These are phyloP conservation scores for Tolypocladium tropicale DNA, from an alignment of 2,329 filamentous ascomycete species.

Conservation along the genomic window DNA sequence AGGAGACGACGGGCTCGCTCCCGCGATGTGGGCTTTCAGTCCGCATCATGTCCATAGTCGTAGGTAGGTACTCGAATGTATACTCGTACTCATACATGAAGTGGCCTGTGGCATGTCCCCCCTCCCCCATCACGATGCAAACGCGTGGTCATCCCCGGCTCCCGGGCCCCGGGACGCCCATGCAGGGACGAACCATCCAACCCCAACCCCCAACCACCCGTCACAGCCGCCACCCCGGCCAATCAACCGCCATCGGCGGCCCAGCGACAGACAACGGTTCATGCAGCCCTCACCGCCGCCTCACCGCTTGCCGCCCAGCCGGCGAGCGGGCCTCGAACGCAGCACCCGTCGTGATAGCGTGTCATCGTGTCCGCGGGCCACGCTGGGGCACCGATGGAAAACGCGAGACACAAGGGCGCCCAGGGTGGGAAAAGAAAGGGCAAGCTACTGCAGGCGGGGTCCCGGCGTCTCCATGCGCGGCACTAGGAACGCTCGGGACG, in stretches of 20 bases:
- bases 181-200: neutral
- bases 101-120: neutral
- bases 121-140: neutral
- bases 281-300: conserved; percentile 4
- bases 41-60: neutral
- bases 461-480: neutral
- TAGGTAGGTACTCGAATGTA: no score
- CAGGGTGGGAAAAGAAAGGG: neutral
- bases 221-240: neutral
- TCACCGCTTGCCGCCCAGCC: conserved; percentile 2
- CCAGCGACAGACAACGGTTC: conserved; percentile 1
- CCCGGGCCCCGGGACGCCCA: neutral
- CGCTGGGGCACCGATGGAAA: no score
- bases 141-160: neutral
- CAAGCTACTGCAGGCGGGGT: neutral
- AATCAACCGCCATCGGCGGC: neutral
- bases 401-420: neutral
- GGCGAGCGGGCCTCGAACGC: neutral
- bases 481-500: conserved; percentile 1
- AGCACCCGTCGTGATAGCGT: neutral
- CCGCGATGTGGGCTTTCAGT: neutral
- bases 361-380: neutral
- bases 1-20: neutral
- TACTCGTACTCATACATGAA: neutral
- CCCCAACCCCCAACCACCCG: neutral